These are phyloP conservation scores for Aquilaria yunnanensis DNA, from an alignment of 345 rosid species.

Conservation along the genomic window DNA sequence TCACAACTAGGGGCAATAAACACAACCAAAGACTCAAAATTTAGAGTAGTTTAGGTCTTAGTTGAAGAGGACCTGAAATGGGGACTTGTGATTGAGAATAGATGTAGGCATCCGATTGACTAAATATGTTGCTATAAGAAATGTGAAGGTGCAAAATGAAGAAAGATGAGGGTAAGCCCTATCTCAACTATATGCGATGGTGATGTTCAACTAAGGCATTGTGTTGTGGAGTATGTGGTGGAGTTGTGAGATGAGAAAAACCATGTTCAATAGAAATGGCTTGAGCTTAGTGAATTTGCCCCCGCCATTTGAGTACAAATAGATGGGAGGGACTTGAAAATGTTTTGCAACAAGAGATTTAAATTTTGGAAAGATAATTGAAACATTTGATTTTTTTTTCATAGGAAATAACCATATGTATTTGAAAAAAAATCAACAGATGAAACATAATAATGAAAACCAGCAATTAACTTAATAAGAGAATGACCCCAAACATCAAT, in stretches of 20 bases:
- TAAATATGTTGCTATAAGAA: too few relatives aligned
- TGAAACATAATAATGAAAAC: not conserved
- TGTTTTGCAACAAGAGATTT: not conserved
- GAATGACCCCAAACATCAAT: slow-evolving; percentile 1
- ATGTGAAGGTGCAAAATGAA: too few relatives aligned
- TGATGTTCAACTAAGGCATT: not conserved
- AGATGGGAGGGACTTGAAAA: not conserved
- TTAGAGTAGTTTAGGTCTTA: too few relatives aligned
- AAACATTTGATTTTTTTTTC: not conserved
- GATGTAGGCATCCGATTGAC: too few relatives aligned
- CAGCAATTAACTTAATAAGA: not conserved
- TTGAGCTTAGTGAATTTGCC: not conserved
- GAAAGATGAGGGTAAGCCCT: too few relatives aligned
- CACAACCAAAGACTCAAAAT: too few relatives aligned
- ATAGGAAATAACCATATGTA: not conserved
- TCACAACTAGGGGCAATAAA: too few relatives aligned
- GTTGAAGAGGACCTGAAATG: too few relatives aligned
- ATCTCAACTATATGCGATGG: not conserved
- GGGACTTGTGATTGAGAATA: too few relatives aligned
- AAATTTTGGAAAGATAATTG: not conserved
- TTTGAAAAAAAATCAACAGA: not conserved
- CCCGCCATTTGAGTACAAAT: not conserved
- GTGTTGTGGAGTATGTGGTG: slow-evolving; percentile 3
- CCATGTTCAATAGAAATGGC: not conserved
- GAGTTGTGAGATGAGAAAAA: not conserved